These are phyloP conservation scores for Phytopythium delawarense DNA, from an alignment of 352 stramenopile species.

Conservation along the genomic window DNA sequence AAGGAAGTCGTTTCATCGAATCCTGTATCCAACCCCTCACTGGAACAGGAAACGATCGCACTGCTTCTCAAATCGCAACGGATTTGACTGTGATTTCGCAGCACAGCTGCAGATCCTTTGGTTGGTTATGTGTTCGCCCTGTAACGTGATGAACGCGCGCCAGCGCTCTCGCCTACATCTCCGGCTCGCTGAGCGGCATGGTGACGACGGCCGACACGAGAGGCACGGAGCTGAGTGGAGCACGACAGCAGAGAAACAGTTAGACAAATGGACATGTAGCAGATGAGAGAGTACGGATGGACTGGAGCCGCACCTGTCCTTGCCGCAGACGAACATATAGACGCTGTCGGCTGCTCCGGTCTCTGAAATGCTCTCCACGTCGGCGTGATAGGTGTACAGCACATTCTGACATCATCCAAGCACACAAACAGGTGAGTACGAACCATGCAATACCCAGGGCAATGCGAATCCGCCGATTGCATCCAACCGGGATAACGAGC, in stretches of 20 bases:
- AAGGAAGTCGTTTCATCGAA: background rate
- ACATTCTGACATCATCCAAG: slow-evolving; percentile 40
- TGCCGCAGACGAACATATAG: slow-evolving; percentile 80
- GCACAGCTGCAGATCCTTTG: background rate
- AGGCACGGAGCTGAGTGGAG: slow-evolving; percentile 50
- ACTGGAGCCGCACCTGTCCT: slow-evolving; percentile 49
- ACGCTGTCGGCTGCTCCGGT: slow-evolving; percentile 64
- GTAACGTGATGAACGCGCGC: background rate
- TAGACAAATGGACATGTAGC: background rate
- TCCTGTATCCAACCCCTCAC: background rate
- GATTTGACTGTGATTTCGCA: background rate
- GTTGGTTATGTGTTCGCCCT: background rate
- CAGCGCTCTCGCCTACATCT: slow-evolving; percentile 21
- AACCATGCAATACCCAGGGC: background rate
- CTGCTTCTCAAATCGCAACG: background rate
- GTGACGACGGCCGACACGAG: slow-evolving; percentile 78
- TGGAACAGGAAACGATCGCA: background rate
- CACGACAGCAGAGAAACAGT: background rate
- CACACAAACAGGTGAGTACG: background rate
- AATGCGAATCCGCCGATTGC: background rate
- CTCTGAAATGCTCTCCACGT: slow-evolving; percentile 73
- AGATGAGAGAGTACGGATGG: background rate
- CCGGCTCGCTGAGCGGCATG: slow-evolving; percentile 76
- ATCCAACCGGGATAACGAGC: slow-evolving; percentile 62
- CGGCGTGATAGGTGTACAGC: slow-evolving; percentile 60